These are phyloP conservation scores for Fomes fomentarius DNA, from an alignment of 1,284 basidiomycete genomes.

Conservation along the genomic window DNA sequence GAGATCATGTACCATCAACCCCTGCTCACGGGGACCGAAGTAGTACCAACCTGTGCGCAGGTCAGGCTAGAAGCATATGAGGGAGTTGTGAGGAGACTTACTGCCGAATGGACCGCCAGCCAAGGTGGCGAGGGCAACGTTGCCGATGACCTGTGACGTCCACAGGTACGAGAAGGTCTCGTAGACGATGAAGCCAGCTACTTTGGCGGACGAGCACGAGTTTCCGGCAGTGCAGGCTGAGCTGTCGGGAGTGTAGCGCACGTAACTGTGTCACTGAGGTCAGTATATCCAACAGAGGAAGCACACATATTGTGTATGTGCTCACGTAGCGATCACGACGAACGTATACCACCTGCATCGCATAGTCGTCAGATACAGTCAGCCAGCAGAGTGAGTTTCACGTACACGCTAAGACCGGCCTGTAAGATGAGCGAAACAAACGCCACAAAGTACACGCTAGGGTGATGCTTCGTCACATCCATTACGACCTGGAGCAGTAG, in stretches of 20 bases:
- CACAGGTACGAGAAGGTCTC: conserved; percentile 84
- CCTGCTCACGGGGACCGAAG: conserved; percentile 65
- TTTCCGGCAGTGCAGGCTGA: conserved; percentile 50
- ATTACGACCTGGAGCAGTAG: conserved; percentile 82
- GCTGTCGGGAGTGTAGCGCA: conserved; percentile 78
- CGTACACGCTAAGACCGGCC: conserved; percentile 70
- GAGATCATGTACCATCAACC: conserved; percentile 68
- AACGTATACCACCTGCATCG: conserved; percentile 67
- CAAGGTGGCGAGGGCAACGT: conserved; percentile 79
- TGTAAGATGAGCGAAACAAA: conserved; percentile 73
- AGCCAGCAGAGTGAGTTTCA: conserved; percentile 13
- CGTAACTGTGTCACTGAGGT: conserved; percentile 48
- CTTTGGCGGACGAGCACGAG: conserved; percentile 54
- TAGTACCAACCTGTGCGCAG: conserved; percentile 64
- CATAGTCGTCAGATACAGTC: not conserved
- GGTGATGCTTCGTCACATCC: conserved; percentile 84
- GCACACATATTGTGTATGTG: not conserved
- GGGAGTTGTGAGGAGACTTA: conserved; percentile 30
- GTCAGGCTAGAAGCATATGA: not conserved
- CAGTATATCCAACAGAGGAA: not conserved
- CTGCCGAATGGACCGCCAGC: conserved; percentile 72
- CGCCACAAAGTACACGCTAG: conserved; percentile 80
- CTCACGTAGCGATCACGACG: conserved; percentile 68
- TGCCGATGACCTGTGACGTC: conserved; percentile 81
- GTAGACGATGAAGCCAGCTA: conserved; percentile 77